Evolutionary conservation across 345 rosid genomes (phyloP).

Genomic region (Clarkia xantiana): DNA sequence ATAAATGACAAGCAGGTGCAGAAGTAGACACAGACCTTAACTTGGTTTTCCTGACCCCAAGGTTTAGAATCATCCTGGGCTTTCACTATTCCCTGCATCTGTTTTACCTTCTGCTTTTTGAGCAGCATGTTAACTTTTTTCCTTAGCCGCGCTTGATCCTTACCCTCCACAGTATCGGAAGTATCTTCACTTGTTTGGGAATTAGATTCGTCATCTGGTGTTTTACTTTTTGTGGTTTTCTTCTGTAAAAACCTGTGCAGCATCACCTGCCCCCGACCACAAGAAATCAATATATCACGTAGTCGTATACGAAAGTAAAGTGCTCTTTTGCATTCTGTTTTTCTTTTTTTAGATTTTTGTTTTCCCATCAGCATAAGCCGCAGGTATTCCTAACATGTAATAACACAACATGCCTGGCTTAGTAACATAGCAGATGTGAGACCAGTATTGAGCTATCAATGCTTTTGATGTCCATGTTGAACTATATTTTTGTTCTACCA

Average conservation of each 20-base stretch:
- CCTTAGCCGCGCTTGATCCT: slow-evolving; percentile 45
- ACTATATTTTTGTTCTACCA: too few relatives aligned
- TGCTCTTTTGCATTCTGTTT: too few relatives aligned
- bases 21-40: slow-evolving; percentile 41
- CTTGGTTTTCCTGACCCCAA: slow-evolving; percentile 91
- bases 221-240: slow-evolving; percentile 18
- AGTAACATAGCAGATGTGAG: too few relatives aligned
- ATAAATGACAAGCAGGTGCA: neutral
- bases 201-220: slow-evolving; percentile 23
- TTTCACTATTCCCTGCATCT: slow-evolving; percentile 46
- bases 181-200: slow-evolving; percentile 12
- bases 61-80: slow-evolving; percentile 42
- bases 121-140: slow-evolving; percentile 42
- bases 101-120: slow-evolving; percentile 51
- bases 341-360: too few relatives aligned
- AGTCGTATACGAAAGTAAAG: too few relatives aligned
- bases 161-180: slow-evolving; percentile 13
- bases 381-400: too few relatives aligned
- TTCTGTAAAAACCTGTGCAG: slow-evolving; percentile 56
- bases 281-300: neutral
- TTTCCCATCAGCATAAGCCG: too few relatives aligned
- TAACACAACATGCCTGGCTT: too few relatives aligned
- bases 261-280: slow-evolving; percentile 37
- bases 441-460: too few relatives aligned
- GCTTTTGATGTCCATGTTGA: too few relatives aligned